phyloP scores from a whole-genome alignment of 1,284 basidiomycete genomes.

The Neonothopanus nambi region DNA sequence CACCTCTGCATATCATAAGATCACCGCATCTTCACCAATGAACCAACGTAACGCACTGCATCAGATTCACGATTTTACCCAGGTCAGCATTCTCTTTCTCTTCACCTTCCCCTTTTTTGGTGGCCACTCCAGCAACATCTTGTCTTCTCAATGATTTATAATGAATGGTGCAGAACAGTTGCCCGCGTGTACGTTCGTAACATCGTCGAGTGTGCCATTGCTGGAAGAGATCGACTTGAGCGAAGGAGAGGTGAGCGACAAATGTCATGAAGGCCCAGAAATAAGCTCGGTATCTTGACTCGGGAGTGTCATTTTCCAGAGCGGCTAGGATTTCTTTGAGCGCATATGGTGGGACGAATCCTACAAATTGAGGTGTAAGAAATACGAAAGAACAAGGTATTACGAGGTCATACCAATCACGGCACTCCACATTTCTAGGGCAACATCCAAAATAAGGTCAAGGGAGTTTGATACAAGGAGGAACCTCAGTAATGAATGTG shows the following conservation, averaged over 20 bases:
- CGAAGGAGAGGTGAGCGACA: conserved; percentile 67
- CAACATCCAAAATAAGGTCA: conserved; percentile 64
- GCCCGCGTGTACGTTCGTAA: conserved; percentile 67
- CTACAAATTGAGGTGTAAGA: conserved; percentile 29
- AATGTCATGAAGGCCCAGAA: conserved; percentile 70
- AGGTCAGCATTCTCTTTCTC: conserved; percentile 54
- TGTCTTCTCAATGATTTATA: conserved; percentile 61
- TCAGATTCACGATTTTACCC: conserved; percentile 72
- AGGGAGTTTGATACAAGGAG: conserved; percentile 71
- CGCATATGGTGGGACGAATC: conserved; percentile 60
- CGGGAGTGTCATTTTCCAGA: conserved; percentile 45
- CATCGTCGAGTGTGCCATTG: conserved; percentile 65
- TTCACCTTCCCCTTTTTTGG: conserved; percentile 43
- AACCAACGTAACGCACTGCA: conserved; percentile 51
- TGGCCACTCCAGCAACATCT: conserved; percentile 58
- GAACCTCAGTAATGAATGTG: conserved; percentile 60
- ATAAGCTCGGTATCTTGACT: conserved; percentile 59
- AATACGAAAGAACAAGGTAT: conserved; percentile 19
- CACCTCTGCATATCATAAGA: conserved; percentile 46
- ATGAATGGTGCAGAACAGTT: conserved; percentile 72
- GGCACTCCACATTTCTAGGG: conserved; percentile 62
- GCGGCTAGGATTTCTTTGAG: conserved; percentile 57
- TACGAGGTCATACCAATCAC: conserved; percentile 45
- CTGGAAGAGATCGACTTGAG: conserved; percentile 65
- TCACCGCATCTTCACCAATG: background rate